Conservation (phyloP, 2,329 filamentous ascomycete genomes). For the Talaromyces sp. region DNA sequence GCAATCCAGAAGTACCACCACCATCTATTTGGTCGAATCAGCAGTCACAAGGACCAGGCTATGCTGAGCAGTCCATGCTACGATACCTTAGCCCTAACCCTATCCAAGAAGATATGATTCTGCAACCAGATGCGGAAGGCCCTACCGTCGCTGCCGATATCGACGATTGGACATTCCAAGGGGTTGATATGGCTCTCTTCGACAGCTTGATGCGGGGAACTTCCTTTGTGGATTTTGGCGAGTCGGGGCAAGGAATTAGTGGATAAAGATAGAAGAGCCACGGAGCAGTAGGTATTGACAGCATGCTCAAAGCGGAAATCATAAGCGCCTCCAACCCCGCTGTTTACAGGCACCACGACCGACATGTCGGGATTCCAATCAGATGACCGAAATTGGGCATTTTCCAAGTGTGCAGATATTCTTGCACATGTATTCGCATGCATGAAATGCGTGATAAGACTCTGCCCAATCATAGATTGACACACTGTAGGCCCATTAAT, state of each 20-base stretch:
- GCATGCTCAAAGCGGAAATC: background rate
- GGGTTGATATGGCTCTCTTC: conserved; percentile 25
- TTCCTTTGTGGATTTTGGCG: background rate
- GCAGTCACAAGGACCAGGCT: background rate
- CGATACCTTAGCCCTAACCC: background rate
- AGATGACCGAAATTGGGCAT: background rate
- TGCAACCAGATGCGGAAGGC: background rate
- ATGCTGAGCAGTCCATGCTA: background rate
- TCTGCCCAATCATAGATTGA: background rate
- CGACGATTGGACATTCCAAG: conserved; percentile 25
- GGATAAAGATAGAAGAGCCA: background rate
- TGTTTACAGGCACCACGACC: background rate
- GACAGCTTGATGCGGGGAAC: conserved; percentile 21
- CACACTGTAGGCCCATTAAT: background rate
- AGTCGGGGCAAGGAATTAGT: background rate
- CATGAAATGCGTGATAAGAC: background rate
- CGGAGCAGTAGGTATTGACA: background rate
- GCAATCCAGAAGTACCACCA: background rate
- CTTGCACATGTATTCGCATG: background rate
- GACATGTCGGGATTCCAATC: background rate
- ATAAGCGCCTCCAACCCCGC: background rate
- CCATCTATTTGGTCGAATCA: background rate
- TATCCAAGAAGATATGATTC: background rate
- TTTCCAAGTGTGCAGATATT: background rate
- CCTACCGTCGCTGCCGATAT: background rate